Evolutionary conservation across 768 basidiomycete species (phyloP), one percentile per base, ranked within the genome.

Genomic region (Amanita subjunquillea): DNA sequence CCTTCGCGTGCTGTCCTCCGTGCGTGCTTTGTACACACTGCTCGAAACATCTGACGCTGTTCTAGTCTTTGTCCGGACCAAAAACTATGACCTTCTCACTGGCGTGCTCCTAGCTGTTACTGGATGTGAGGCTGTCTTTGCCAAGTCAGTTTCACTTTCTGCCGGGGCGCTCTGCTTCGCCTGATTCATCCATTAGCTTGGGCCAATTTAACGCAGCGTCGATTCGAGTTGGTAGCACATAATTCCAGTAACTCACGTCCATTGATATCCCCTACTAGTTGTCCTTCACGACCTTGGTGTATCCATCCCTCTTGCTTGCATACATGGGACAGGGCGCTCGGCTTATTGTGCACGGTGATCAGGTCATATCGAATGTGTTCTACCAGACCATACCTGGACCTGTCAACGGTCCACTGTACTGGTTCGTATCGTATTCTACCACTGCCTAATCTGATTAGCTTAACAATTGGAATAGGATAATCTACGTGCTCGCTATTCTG

Each of bases 281-380:
- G 20, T 79, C 78, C 0, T 85, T 85, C 60, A 60, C 62, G 22
- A 54, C 50, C 8, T 67, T 81, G 47, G 80, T 78, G 0, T 85
- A 81, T 58, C 83, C 83, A 0, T 73, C 74, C 12, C 66, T 87
- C 36, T 56, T 82, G 1, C 69, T 87, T 0, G 78, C 80, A 4
- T 87, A 87, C 59, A 76, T 87, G 15, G 85, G 85, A 3, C 85
- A 87, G 65, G 85, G 85, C 9, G 78, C 85, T 10, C 70, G 75
- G 2, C 66, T 87, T 41, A 77, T 85, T 55, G 51, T 56, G 1
- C 71, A 80, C 50, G 76, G 78, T 3, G 72, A 72, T 22, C 56
- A 44, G 0, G 74, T 83, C 12, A 57, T 86, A 3, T 13, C 57
- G 0, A 81, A 82, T 56, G 65, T 85, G 4, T 86, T 87, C 62